Base-by-base conservation (phyloP, 371 early-diverging fungal species). In the Actinomortierella wolfii region DNA sequence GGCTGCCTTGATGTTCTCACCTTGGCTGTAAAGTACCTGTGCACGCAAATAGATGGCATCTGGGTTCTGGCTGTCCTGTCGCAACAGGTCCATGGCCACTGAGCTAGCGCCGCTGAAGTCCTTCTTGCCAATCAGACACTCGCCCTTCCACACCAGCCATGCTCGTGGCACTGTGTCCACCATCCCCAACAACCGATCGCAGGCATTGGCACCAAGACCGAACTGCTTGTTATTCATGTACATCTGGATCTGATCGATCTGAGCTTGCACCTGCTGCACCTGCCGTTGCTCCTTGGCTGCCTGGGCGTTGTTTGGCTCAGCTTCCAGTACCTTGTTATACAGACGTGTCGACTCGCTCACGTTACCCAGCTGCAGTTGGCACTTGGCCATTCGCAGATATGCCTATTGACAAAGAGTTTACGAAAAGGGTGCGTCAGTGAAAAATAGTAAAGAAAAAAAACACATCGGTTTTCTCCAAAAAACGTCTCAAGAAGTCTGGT, bases 31-130 rank as follows among this genome's bases (percentile, higher is more conserved):
- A 43, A 91, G 82, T 8, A 91, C 84, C 51, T 82, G 82, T 1
- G 92, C 94, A 46, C 91, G 77, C 39, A 92, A 67, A 28, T 83
- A 85, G 51, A 92, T 77, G 0, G 92, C 93, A 67, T 93, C 92
- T 5, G 91, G 80, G 75, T 92, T 90, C 63, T 85, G 85, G 3
- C 84, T 64, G 61, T 93, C 89, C 48, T 68, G 56, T 24, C 86
- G 81, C 15, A 91, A 74, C 17, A 89, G 73, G 15, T 80, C 69
- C 76, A 69, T 69, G 47, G 75, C 86, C 25, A 91, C 78, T 25
- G 83, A 79, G 41, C 83, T 81, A 15, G 92, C 92, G 59, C 89
- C 92, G 17, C 80, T 85, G 51, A 83, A 81, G 21, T 89, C 88
- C 62, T 86, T 81, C 58, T 83, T 81, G 20, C 86, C 90, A 17